These are phyloP conservation scores for Paraleonurus japonicus DNA, from an alignment of 257 asterid genomes.

Conservation along the genomic window DNA sequence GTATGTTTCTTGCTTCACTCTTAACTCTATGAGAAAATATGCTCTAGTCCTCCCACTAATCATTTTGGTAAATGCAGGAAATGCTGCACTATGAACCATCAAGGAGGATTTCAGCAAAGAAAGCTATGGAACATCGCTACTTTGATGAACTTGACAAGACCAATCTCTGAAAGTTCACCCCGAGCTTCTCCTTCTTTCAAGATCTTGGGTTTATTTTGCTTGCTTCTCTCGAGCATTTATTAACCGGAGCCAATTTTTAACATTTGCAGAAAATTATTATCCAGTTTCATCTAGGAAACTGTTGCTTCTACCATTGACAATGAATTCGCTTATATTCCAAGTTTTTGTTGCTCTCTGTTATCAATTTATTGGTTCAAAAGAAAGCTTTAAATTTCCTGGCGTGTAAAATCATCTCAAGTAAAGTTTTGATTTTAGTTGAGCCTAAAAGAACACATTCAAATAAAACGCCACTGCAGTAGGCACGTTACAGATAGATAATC, in stretches of 20 bases:
- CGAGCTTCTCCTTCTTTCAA: neutral
- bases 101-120: conserved; percentile 91
- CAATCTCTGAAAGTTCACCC: conserved; percentile 27
- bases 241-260: neutral
- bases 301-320: neutral
- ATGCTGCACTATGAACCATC: conserved; percentile 91
- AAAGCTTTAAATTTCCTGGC: too few relatives aligned
- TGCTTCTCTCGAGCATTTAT: conserved; percentile 47
- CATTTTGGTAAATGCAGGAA: conserved; percentile 48
- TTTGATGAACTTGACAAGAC: conserved; percentile 83
- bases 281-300: neutral
- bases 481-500: too few relatives aligned
- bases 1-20: conserved; percentile 37
- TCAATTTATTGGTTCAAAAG: too few relatives aligned
- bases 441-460: too few relatives aligned
- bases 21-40: neutral
- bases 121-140: conserved; percentile 93
- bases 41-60: neutral
- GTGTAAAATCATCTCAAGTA: too few relatives aligned
- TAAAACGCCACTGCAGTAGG: too few relatives aligned
- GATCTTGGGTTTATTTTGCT: conserved; percentile 9
- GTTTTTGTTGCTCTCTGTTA: neutral
- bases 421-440: too few relatives aligned
- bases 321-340: neutral
- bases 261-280: neutral